Conservation (phyloP, 257 asterid genomes). For the Solanum ossicruentum region DNA sequence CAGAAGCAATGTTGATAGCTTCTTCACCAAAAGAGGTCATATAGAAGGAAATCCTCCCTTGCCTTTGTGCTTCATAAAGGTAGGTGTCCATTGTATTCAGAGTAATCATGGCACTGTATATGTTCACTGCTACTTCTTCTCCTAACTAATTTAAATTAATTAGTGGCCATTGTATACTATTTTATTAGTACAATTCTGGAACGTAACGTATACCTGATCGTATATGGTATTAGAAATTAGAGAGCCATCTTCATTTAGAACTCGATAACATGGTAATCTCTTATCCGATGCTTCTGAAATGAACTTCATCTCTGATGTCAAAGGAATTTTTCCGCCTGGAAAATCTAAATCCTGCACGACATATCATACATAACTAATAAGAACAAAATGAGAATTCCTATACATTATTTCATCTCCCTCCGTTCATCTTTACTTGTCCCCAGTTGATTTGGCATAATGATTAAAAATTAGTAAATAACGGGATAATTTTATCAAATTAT, state of each 20-base stretch:
- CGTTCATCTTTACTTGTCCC: too few species aligned
- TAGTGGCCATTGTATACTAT: too few species aligned
- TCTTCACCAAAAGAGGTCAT: conserved; percentile 76
- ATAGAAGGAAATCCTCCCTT: conserved; percentile 79
- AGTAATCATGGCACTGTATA: conserved; percentile 61
- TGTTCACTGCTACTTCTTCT: conserved; percentile 55
- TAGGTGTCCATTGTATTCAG: conserved; percentile 62
- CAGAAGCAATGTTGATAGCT: conserved; percentile 74
- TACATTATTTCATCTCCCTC: background rate
- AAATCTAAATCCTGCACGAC: conserved; percentile 45
- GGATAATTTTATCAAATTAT: too few species aligned
- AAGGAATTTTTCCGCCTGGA: conserved; percentile 75
- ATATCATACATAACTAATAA: background rate
- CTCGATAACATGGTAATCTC: conserved; percentile 79
- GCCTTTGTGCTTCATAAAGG: conserved; percentile 84
- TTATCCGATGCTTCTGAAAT: conserved; percentile 44
- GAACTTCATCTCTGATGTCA: conserved; percentile 49
- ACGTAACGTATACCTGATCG: conserved; percentile 24
- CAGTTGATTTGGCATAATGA: too few species aligned
- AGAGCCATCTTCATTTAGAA: conserved; percentile 63
- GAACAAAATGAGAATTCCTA: background rate
- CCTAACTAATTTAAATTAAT: conserved; percentile 18
- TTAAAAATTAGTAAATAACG: too few species aligned
- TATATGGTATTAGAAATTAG: conserved; percentile 30
- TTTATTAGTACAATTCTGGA: background rate